These are phyloP conservation scores for Penicillium crystallinum DNA, from an alignment of 495 filamentous ascomycete species.

Conservation along the genomic window DNA sequence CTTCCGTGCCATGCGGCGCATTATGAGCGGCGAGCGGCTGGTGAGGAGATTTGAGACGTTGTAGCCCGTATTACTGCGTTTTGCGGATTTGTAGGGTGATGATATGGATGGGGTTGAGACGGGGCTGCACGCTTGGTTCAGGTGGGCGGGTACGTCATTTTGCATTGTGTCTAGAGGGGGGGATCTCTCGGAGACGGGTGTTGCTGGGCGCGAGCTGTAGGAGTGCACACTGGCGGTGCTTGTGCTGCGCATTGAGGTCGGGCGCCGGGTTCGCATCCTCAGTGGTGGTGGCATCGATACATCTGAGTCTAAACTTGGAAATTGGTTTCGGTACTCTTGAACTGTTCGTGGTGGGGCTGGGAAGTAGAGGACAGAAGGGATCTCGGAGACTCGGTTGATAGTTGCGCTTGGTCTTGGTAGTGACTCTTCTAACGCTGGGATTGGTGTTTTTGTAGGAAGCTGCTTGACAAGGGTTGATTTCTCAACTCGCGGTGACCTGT, in stretches of 20 bases:
- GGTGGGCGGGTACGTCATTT: slow-evolving; percentile 14
- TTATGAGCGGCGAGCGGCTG: slow-evolving; percentile 22
- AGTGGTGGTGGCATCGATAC: slow-evolving; percentile 11
- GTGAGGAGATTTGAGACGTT: slow-evolving; percentile 23
- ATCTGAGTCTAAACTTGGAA: slow-evolving; percentile 26
- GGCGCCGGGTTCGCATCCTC: slow-evolving; percentile 8
- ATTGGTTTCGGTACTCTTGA: slow-evolving; percentile 16
- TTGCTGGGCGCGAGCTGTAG: slow-evolving; percentile 15
- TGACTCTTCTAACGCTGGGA: background rate
- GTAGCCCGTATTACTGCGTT: slow-evolving; percentile 21
- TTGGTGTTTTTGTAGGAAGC: background rate
- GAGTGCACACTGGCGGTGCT: slow-evolving; percentile 11
- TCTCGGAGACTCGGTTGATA: slow-evolving; percentile 23
- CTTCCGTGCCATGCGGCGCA: slow-evolving; percentile 28
- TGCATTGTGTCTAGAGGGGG: slow-evolving; percentile 18
- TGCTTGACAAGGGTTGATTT: slow-evolving; percentile 1
- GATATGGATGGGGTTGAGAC: slow-evolving; percentile 17
- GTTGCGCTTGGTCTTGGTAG: slow-evolving; percentile 11
- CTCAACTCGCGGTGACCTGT: slow-evolving; percentile 1
- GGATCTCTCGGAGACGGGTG: slow-evolving; percentile 14
- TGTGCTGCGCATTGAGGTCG: slow-evolving; percentile 26
- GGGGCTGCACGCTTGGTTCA: slow-evolving; percentile 20
- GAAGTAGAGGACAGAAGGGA: slow-evolving; percentile 21
- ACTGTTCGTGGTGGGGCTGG: slow-evolving; percentile 13
- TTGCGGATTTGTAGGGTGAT: slow-evolving; percentile 11